Conservation (phyloP, 108 stramenopile species). For the Cyclotella baltica region DNA sequence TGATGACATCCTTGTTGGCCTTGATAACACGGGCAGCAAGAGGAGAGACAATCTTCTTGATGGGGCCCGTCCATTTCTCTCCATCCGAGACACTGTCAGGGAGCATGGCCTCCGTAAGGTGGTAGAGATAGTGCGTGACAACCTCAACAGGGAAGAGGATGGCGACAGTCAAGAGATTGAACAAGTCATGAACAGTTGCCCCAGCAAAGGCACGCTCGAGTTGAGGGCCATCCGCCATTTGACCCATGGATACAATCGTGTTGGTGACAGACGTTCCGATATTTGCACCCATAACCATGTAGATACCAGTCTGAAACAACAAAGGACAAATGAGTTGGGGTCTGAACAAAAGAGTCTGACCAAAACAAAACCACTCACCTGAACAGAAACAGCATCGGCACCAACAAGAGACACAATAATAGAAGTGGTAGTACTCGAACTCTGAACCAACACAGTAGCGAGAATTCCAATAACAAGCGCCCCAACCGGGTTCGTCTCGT, state of each 20-base stretch:
- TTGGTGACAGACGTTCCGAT: constrained; percentile 91
- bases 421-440: constrained; percentile 89
- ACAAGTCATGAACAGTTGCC: constrained; percentile 93
- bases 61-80: constrained; percentile 80
- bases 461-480: constrained; percentile 87
- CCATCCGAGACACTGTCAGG: constrained; percentile 52
- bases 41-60: constrained; percentile 81
- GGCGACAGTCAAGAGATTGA: constrained; percentile 89
- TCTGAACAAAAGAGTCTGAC: too few species aligned
- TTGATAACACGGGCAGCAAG: constrained; percentile 73
- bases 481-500: constrained; percentile 88
- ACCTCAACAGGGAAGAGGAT: constrained; percentile 84
- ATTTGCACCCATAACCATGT: constrained; percentile 94
- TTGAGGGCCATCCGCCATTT: constrained; percentile 86
- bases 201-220: constrained; percentile 91
- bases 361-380: too few species aligned
- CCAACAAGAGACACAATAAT: constrained; percentile 88
- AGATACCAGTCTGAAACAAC: constrained; percentile 67
- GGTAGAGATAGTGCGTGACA: constrained; percentile 62
- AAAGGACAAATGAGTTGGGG: neutral
- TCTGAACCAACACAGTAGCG: constrained; percentile 87
- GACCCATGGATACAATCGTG: constrained; percentile 88
- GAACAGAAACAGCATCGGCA: constrained; percentile 66
- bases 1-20: constrained; percentile 83
- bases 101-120: constrained; percentile 72